These are phyloP conservation scores for Venturia oleaginea DNA, from an alignment of 2,329 filamentous ascomycete species.

Conservation along the genomic window DNA sequence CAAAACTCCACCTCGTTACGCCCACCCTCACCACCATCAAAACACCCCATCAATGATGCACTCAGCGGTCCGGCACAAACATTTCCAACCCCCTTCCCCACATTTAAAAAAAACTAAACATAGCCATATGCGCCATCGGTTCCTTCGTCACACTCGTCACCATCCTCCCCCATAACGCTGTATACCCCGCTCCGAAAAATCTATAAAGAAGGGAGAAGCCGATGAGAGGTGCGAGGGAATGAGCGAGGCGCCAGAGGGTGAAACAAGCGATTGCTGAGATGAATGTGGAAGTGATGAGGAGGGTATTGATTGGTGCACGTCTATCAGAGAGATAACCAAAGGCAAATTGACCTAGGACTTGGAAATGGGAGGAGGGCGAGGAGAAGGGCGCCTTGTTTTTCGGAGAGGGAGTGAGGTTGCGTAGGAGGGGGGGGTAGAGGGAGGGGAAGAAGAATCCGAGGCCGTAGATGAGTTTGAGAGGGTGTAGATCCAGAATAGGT, in stretches of 20 bases:
- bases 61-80: slow-evolving; percentile 9
- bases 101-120: slow-evolving; percentile 7
- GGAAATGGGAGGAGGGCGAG: slow-evolving; percentile 7
- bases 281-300: slow-evolving; percentile 12
- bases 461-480: slow-evolving; percentile 12
- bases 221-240: slow-evolving; percentile 2
- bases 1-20: background rate
- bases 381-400: slow-evolving; percentile 4
- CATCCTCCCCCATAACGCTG: slow-evolving; percentile 11
- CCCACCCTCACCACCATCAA: background rate
- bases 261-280: slow-evolving; percentile 1
- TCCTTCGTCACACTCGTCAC: slow-evolving; percentile 9
- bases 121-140: slow-evolving; percentile 8
- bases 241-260: slow-evolving; percentile 10
- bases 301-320: background rate
- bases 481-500: slow-evolving; percentile 10
- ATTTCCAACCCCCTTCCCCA: slow-evolving; percentile 11
- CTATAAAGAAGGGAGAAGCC: slow-evolving; percentile 12
- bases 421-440: slow-evolving; percentile 10
- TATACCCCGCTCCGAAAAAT: slow-evolving; percentile 13
- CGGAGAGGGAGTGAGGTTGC: background rate
- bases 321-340: slow-evolving; percentile 11
- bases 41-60: background rate
- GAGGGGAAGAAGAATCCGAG: slow-evolving; percentile 14
- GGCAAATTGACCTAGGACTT: slow-evolving; percentile 7